Percentiles rank a stretch among this genome's conserved stretches.
Conservation (phyloP, 2,329 filamentous ascomycete species). For the Dothideomycetes sp. region DNA sequence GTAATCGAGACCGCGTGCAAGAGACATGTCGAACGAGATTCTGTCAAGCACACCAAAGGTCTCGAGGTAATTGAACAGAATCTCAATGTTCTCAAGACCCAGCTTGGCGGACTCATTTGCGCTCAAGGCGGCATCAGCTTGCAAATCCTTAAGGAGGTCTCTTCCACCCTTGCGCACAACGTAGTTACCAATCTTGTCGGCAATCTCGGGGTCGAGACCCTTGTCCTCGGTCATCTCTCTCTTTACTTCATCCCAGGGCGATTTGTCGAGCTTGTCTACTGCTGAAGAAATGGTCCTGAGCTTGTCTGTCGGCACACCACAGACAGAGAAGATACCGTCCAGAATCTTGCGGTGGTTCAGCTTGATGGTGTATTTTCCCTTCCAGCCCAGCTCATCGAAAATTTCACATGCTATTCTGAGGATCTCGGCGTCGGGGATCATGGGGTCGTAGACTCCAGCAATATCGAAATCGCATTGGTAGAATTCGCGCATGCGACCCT, state of each 20-base stretch:
- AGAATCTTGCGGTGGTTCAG: constrained; percentile 92
- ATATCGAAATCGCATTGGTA: constrained; percentile 98
- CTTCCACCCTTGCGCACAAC: constrained; percentile 67
- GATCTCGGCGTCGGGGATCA: constrained; percentile 88
- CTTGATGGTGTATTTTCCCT: constrained; percentile 74
- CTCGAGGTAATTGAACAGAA: constrained; percentile 74
- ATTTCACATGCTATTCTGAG: constrained; percentile 76
- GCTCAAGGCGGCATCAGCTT: constrained; percentile 56
- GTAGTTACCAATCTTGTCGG: constrained; percentile 79
- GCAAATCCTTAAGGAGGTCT: constrained; percentile 63
- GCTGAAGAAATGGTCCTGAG: constrained; percentile 83
- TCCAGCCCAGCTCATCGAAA: constrained; percentile 70
- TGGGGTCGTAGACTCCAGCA: constrained; percentile 75
- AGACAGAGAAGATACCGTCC: constrained; percentile 84
- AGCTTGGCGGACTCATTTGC: constrained; percentile 67
- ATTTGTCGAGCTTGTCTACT: constrained; percentile 91
- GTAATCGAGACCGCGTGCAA: constrained; percentile 87
- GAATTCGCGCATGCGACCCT: constrained; percentile 90
- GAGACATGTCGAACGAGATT: constrained; percentile 80
- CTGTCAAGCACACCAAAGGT: constrained; percentile 62
- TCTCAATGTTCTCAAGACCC: constrained; percentile 70
- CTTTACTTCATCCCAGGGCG: constrained; percentile 77
- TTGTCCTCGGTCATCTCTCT: constrained; percentile 93
- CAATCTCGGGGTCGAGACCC: constrained; percentile 64
- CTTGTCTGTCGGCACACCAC: constrained; percentile 78